Evolutionary conservation across 1,284 basidiomycete species (phyloP).

Genomic region (Leccinum fallax): DNA sequence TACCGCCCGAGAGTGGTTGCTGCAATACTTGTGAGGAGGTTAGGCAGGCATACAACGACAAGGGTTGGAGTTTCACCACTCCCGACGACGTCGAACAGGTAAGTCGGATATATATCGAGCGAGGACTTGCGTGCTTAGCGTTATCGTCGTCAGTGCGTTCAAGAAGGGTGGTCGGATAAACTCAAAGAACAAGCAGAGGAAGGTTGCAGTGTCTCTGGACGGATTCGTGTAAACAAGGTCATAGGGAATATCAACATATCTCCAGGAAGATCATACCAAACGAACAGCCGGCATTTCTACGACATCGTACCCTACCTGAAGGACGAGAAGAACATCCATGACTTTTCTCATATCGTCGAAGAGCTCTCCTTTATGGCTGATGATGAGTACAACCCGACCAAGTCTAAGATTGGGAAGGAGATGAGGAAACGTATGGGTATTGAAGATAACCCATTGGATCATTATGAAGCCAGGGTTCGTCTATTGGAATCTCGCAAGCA

Average conservation of each 20-base stretch:
- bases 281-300: constrained; percentile 80
- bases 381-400: constrained; percentile 71
- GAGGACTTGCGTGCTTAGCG: constrained; percentile 4
- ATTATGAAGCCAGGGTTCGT: constrained; percentile 63
- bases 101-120: constrained; percentile 27
- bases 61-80: constrained; percentile 93
- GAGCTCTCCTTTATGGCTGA: constrained; percentile 84
- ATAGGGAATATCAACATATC: constrained; percentile 89
- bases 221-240: constrained; percentile 96
- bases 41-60: constrained; percentile 84
- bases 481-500: not conserved
- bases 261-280: constrained; percentile 93
- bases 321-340: constrained; percentile 85
- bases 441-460: constrained; percentile 77
- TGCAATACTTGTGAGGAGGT: constrained; percentile 98
- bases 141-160: constrained; percentile 66
- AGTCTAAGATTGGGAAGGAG: constrained; percentile 59
- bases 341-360: constrained; percentile 92
- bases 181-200: constrained; percentile 91
- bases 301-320: constrained; percentile 96
- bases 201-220: constrained; percentile 92
- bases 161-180: constrained; percentile 95
- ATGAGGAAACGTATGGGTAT: constrained; percentile 83
- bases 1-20: constrained; percentile 81
- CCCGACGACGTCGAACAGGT: constrained; percentile 95